Base-by-base conservation (phyloP, 2,329 filamentous ascomycete species). In the Amauroascus verrucosus region DNA sequence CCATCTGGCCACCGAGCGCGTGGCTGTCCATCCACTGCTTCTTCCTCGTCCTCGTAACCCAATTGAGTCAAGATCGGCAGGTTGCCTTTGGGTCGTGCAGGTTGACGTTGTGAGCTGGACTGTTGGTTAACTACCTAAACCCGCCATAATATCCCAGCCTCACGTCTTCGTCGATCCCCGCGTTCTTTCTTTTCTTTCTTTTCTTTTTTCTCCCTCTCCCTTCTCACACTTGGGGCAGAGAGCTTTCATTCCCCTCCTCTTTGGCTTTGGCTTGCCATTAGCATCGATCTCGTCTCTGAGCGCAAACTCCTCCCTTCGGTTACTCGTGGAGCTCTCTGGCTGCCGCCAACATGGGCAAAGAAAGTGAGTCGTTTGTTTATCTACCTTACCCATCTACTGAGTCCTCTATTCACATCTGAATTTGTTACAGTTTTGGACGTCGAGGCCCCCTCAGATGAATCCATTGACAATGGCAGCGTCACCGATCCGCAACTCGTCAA, bases 401-500 rank as follows among this genome's bases (percentile, higher is more conserved):
- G 7, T 16, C 7, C 38, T n/a, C 13, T 48, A 9, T 22, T 52
- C 9, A 52, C 41, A 18, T 46, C n/a, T 14, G 18, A 14, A 20
- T 16, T 14, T 13, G 20, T 22, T 7, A 9, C 30, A 53, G 51
- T 33, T 4, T 13, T 35, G 44, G 45, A 54, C 38, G 20, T 38
- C 14, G 52, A 54, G 47, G 44, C 47, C 8, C 55, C 55, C 5
- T 49, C 51, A 33, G 51, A 55, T 28, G 41, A 45, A 7, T 53
- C 45, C 20, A 28, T 47, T 20, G 48, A 48, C 22, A 48, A 59
- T 24, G 53, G 48, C 30, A 33, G 32, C 22, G 48, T 49, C 40
- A 40, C 46, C 5, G 37, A 41, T 16, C 51, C 54, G 8, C 30
- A 11, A 11, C 65, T 71, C 46, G 65, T 61, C 7, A 60, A 55